Percentiles rank a stretch among this genome's conserved stretches.
Evolutionary conservation across 176 grass and related monocot species (phyloP).

Genomic region (Rhynchospora breviuscula): DNA sequence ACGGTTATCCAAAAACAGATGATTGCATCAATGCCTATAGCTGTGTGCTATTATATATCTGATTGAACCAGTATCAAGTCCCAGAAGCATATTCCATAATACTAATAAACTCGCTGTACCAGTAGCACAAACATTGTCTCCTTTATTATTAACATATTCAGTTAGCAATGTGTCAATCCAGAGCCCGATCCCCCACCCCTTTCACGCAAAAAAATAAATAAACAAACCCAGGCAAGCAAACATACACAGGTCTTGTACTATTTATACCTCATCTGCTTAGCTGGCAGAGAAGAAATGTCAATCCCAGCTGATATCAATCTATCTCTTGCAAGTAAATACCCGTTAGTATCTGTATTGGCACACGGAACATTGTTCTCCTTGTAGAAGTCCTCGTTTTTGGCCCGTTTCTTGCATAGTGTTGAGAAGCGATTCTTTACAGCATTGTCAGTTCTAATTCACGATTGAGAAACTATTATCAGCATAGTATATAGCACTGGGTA

Average conservation of each 20-base stretch:
- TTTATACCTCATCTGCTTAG: conserved; percentile 61
- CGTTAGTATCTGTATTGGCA: conserved; percentile 53
- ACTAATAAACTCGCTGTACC: background rate
- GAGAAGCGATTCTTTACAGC: conserved; percentile 94
- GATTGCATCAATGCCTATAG: background rate
- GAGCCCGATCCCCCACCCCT: background rate
- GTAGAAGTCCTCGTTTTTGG: conserved; percentile 49
- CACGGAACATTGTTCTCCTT: conserved; percentile 57
- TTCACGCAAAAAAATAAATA: background rate
- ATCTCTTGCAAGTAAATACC: conserved; percentile 38
- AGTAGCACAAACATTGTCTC: background rate
- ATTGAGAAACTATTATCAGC: conserved; percentile 4
- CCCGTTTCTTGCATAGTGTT: conserved; percentile 78
- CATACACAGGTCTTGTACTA: background rate
- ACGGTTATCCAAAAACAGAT: background rate
- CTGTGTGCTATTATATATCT: background rate
- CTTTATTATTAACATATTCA: background rate
- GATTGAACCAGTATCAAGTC: background rate
- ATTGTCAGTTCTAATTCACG: conserved; percentile 72
- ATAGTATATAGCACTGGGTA: background rate
- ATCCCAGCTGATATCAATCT: conserved; percentile 29
- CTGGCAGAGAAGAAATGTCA: conserved; percentile 34
- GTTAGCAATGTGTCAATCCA: background rate
- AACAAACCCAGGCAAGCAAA: background rate
- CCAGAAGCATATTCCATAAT: background rate